Evolutionary conservation across 805 yeast species (phyloP).

Genomic region (Nakazawaea ernobii): DNA sequence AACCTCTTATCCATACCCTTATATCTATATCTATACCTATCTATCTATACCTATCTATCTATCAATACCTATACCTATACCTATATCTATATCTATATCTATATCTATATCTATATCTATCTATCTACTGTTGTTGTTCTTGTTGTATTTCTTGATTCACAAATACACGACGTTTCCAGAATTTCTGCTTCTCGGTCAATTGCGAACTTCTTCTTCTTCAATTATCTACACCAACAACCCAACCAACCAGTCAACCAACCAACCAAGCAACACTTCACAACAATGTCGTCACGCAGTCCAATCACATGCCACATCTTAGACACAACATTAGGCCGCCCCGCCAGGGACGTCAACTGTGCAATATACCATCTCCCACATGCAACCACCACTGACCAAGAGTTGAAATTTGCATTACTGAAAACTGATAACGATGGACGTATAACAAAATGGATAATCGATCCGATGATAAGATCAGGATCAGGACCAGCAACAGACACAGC

Average conservation of each 20-base stretch:
- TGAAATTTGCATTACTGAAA: slow-evolving; percentile 53
- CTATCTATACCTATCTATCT: too few relatives aligned
- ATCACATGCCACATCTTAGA: slow-evolving; percentile 89
- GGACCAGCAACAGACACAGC: too few relatives aligned
- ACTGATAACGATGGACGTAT: slow-evolving; percentile 85
- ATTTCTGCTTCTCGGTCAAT: neutral
- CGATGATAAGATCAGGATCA: slow-evolving; percentile 18
- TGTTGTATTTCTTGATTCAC: too few relatives aligned
- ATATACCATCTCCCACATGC: slow-evolving; percentile 34
- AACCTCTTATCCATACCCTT: neutral
- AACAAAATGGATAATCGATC: slow-evolving; percentile 54
- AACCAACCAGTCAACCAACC: too few relatives aligned
- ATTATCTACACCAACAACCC: too few relatives aligned
- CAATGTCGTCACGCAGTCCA: slow-evolving; percentile 41
- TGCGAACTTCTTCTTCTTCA: too few relatives aligned
- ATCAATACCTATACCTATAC: too few relatives aligned
- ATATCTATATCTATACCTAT: too few relatives aligned
- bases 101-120: too few relatives aligned
- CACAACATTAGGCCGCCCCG: slow-evolving; percentile 81
- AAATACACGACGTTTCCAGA: neutral
- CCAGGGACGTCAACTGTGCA: slow-evolving; percentile 65
- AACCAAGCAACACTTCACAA: too few relatives aligned
- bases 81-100: too few relatives aligned
- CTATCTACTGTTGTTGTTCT: too few relatives aligned
- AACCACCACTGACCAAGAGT: slow-evolving; percentile 17